Percentiles rank a stretch among this genome's conserved stretches.
Conservation (phyloP, 805 yeast species). For the Candida railenensis region DNA sequence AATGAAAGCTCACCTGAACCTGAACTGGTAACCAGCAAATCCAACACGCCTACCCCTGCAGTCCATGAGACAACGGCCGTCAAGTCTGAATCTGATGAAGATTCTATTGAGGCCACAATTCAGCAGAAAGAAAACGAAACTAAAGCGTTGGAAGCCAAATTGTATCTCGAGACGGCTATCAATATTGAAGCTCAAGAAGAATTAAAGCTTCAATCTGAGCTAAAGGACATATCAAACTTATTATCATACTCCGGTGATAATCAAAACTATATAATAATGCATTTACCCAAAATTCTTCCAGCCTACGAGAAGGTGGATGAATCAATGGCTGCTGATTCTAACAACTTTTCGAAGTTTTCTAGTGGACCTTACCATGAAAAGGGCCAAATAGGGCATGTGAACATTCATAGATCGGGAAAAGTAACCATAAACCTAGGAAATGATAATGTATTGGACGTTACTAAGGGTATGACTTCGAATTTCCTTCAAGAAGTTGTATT, state of each 20-base stretch:
- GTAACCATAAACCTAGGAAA: slow-evolving; percentile 73
- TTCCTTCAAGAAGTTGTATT: slow-evolving; percentile 74
- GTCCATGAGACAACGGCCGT: not conserved
- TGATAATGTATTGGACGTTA: slow-evolving; percentile 59
- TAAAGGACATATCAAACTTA: slow-evolving; percentile 20
- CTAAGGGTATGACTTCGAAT: slow-evolving; percentile 65
- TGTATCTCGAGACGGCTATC: slow-evolving; percentile 25
- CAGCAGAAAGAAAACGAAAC: slow-evolving; percentile 9
- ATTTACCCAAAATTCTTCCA: slow-evolving; percentile 50
- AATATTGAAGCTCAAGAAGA: slow-evolving; percentile 28
- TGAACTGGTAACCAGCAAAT: slow-evolving; percentile 3
- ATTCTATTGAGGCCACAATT: not conserved
- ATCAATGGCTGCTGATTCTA: slow-evolving; percentile 5
- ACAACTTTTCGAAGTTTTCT: slow-evolving; percentile 1
- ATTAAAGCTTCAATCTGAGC: slow-evolving; percentile 29
- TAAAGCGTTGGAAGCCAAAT: slow-evolving; percentile 23
- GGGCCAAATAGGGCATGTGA: slow-evolving; percentile 72
- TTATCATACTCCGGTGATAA: slow-evolving; percentile 21
- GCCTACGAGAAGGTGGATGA: slow-evolving; percentile 18
- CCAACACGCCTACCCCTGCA: slow-evolving; percentile 6
- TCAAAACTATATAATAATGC: slow-evolving; percentile 39
- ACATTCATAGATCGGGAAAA: slow-evolving; percentile 83
- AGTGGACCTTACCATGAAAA: slow-evolving; percentile 9
- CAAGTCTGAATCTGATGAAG: not conserved
- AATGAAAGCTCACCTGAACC: slow-evolving; percentile 4